Conservation (phyloP, 1,139 yeast species). For the Yamadazyma pseudoaaseri region DNA sequence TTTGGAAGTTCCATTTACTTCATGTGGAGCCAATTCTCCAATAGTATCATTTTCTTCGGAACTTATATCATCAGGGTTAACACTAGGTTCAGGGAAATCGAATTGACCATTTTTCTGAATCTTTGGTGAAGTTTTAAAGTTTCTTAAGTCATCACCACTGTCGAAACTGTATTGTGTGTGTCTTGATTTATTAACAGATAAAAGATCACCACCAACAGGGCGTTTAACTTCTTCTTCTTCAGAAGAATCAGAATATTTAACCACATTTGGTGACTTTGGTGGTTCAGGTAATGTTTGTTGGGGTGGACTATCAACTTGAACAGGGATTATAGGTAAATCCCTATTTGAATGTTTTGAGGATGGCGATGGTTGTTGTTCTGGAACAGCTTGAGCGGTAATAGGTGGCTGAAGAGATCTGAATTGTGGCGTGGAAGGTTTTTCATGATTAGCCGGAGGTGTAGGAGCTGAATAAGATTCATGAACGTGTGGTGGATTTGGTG, state of each 20-base stretch:
- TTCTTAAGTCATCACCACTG: constrained; percentile 39
- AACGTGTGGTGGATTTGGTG: neutral
- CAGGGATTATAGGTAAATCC: constrained; percentile 14
- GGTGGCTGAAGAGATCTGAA: constrained; percentile 12
- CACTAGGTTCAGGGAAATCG: constrained; percentile 21
- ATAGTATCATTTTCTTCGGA: constrained; percentile 6
- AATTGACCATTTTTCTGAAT: constrained; percentile 15
- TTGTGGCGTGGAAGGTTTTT: neutral
- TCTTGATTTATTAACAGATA: constrained; percentile 15
- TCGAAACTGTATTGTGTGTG: constrained; percentile 37
- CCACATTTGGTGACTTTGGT: constrained; percentile 27
- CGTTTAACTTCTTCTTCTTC: constrained; percentile 21
- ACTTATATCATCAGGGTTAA: constrained; percentile 7
- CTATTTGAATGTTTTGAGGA: constrained; percentile 8
- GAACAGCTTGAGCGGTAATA: constrained; percentile 4
- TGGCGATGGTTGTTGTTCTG: constrained; percentile 5
- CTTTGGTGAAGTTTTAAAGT: constrained; percentile 29
- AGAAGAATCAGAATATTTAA: constrained; percentile 24
- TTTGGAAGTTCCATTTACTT: neutral
- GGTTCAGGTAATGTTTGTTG: constrained; percentile 4
- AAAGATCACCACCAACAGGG: constrained; percentile 6
- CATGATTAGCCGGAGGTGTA: neutral
- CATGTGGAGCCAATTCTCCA: constrained; percentile 6
- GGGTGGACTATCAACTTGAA: neutral
- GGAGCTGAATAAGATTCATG: neutral